These are phyloP conservation scores for Eutrema yunnanense DNA, from an alignment of 345 rosid species.

Conservation along the genomic window DNA sequence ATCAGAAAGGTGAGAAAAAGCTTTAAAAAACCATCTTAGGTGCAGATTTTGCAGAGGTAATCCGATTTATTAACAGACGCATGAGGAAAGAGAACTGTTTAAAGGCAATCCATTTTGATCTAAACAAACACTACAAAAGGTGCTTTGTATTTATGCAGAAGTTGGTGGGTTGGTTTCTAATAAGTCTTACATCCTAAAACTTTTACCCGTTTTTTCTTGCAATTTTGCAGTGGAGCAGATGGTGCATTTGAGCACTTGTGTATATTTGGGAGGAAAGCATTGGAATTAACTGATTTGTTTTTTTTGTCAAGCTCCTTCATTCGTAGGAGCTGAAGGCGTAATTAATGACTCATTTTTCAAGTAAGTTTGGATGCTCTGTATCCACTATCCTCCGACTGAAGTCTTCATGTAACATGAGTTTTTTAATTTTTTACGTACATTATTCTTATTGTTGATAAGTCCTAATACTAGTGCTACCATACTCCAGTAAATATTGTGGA, in stretches of 20 bases:
- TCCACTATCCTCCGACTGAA: too few species aligned
- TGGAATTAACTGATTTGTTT: conserved; percentile 63
- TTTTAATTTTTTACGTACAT: background rate
- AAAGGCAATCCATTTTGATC: conserved; percentile 76
- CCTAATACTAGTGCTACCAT: conserved; percentile 24
- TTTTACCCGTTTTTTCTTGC: background rate
- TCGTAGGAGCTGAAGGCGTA: conserved; percentile 37
- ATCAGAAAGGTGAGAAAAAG: conserved; percentile 61
- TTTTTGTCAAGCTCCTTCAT: conserved; percentile 45
- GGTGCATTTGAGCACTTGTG: conserved; percentile 51
- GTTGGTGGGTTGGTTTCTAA: background rate
- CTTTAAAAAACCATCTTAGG: conserved; percentile 72
- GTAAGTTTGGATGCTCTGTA: too few species aligned
- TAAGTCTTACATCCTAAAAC: background rate
- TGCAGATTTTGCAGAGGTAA: conserved; percentile 65
- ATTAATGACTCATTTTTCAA: conserved; percentile 28
- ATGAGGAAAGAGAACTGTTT: conserved; percentile 44
- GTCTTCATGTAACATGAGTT: too few species aligned
- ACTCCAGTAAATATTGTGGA: too few species aligned
- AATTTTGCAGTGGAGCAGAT: conserved; percentile 42
- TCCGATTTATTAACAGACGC: conserved; percentile 48
- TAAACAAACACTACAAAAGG: conserved; percentile 60
- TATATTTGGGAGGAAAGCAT: conserved; percentile 26
- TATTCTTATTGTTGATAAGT: background rate
- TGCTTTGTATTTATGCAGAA: conserved; percentile 16